Evolutionary conservation across 495 filamentous ascomycete species (phyloP).

Genomic region (Aspergillus indologenus): DNA sequence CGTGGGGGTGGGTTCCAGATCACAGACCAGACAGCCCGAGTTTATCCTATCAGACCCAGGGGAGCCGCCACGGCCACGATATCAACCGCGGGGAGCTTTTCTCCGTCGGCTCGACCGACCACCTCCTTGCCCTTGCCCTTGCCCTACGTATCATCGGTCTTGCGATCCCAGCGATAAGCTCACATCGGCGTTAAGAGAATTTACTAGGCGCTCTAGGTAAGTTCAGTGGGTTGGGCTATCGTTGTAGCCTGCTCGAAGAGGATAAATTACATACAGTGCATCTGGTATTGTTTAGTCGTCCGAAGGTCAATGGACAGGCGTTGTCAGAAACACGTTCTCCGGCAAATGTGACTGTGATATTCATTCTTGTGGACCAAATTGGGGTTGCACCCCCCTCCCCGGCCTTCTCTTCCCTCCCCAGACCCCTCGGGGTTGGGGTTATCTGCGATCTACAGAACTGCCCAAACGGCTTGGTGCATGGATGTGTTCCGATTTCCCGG

Average conservation of each 20-base stretch:
- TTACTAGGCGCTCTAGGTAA: background rate
- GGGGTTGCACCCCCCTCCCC: background rate
- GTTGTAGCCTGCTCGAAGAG: background rate
- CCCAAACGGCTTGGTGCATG: slow-evolving; percentile 22
- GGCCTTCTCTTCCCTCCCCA: slow-evolving; percentile 4
- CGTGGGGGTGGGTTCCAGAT: slow-evolving; percentile 10
- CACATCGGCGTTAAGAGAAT: background rate
- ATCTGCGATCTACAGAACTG: slow-evolving; percentile 23
- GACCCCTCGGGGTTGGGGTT: slow-evolving; percentile 7
- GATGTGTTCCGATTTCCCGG: slow-evolving; percentile 19
- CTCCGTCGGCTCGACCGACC: background rate
- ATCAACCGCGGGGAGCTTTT: slow-evolving; percentile 15
- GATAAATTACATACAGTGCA: background rate
- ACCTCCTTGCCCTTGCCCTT: slow-evolving; percentile 2
- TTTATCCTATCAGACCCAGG: slow-evolving; percentile 23
- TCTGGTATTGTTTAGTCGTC: background rate
- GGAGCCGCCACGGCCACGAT: slow-evolving; percentile 22
- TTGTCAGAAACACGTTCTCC: background rate
- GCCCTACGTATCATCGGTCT: background rate
- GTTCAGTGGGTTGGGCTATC: background rate
- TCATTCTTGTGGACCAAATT: background rate
- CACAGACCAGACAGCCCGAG: slow-evolving; percentile 11
- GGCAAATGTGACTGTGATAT: background rate
- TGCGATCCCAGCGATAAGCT: slow-evolving; percentile 6
- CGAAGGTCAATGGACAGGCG: background rate